These are phyloP conservation scores for Penicillium palitans DNA, from an alignment of 2,329 filamentous ascomycete genomes.

Conservation along the genomic window DNA sequence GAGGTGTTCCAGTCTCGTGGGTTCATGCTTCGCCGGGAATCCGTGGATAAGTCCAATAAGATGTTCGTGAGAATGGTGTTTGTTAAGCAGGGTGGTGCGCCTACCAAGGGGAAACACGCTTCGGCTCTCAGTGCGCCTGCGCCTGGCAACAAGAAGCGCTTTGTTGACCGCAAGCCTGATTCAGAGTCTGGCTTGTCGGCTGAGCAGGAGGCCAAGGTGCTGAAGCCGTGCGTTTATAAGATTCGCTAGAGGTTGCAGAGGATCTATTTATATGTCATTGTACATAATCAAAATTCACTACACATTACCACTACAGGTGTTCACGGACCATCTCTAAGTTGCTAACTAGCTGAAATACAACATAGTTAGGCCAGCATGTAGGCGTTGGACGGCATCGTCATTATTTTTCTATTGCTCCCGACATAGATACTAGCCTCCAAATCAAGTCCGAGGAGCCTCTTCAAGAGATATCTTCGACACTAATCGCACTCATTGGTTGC, in stretches of 20 bases:
- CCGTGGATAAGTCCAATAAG: constrained; percentile 82
- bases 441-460: constrained; percentile 14
- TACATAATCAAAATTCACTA: constrained; percentile 3
- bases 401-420: constrained; percentile 33
- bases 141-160: constrained; percentile 50
- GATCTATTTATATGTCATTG: neutral
- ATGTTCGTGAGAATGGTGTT: constrained; percentile 99
- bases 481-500: constrained; percentile 41
- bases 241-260: constrained; percentile 59
- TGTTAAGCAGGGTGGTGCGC: constrained; percentile 70
- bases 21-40: constrained; percentile 73
- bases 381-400: constrained; percentile 27
- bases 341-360: neutral
- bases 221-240: constrained; percentile 98
- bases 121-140: constrained; percentile 35
- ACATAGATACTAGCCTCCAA: constrained; percentile 20
- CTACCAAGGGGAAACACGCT: constrained; percentile 71
- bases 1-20: constrained; percentile 77
- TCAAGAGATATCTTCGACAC: constrained; percentile 14
- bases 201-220: constrained; percentile 65
- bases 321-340: neutral
- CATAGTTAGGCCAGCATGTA: constrained; percentile 8
- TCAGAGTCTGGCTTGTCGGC: constrained; percentile 56
- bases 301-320: neutral
- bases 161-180: constrained; percentile 55